These are phyloP conservation scores for Colletotrichum chrysophilum DNA, from an alignment of 2,329 filamentous ascomycete species.

Conservation along the genomic window DNA sequence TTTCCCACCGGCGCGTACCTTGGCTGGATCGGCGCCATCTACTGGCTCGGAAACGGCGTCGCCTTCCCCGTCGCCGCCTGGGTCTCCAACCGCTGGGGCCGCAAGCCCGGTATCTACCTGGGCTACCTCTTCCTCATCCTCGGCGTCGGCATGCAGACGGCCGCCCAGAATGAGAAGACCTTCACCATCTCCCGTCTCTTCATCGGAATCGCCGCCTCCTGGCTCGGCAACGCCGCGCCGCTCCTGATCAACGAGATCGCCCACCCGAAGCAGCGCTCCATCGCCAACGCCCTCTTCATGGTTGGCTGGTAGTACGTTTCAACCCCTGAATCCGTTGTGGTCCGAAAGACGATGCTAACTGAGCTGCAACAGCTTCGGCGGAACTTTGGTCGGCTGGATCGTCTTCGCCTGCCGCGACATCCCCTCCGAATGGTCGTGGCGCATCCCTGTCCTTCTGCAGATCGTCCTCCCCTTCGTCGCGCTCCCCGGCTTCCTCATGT, in stretches of 20 bases:
- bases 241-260: conserved; percentile 40
- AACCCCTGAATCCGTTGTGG: background rate
- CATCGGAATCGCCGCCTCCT: conserved; percentile 34
- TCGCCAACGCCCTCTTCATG: conserved; percentile 15
- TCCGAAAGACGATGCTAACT: background rate
- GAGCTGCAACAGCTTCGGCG: conserved; percentile 27
- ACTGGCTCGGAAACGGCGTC: conserved; percentile 41
- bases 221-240: conserved; percentile 32
- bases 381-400: conserved; percentile 40
- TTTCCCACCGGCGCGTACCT: conserved; percentile 39
- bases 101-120: conserved; percentile 16
- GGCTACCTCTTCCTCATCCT: conserved; percentile 7
- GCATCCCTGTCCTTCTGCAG: conserved; percentile 41
- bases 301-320: conserved; percentile 21
- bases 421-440: conserved; percentile 8
- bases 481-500: conserved; percentile 29
- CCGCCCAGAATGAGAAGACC: conserved; percentile 25
- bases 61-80: conserved; percentile 39
- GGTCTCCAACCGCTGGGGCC: conserved; percentile 24
- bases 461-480: conserved; percentile 44
- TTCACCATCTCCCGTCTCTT: conserved; percentile 39
- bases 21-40: conserved; percentile 42
- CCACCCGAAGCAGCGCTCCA: conserved; percentile 29
- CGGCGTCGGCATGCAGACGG: conserved; percentile 29
- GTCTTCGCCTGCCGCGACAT: conserved; percentile 12